Percentiles rank a stretch among this genome's conserved stretches.
These are phyloP conservation scores for Plantago major DNA, from an alignment of 257 asterid species.

Conservation along the genomic window DNA sequence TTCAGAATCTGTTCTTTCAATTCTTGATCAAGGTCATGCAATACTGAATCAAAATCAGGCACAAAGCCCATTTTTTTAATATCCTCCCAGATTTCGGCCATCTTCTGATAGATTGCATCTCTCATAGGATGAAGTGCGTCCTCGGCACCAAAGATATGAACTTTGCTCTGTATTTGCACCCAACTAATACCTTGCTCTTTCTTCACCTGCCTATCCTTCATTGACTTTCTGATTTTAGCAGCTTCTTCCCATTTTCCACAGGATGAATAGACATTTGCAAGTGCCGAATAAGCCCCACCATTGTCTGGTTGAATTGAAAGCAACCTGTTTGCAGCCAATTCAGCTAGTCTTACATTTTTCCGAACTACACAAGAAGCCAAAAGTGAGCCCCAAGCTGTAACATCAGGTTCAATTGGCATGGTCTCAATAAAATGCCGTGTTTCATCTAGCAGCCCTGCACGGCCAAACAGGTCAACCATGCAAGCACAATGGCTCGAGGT, in stretches of 20 bases:
- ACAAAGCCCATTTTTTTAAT: constrained; percentile 74
- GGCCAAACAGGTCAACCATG: constrained; percentile 79
- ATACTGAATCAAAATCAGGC: constrained; percentile 68
- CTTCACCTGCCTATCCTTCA: constrained; percentile 80
- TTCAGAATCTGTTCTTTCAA: constrained; percentile 72
- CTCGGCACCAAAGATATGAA: constrained; percentile 78
- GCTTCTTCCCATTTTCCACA: constrained; percentile 89
- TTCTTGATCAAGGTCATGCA: constrained; percentile 77
- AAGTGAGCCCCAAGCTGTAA: constrained; percentile 87
- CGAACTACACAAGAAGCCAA: constrained; percentile 72
- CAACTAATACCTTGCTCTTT: constrained; percentile 94
- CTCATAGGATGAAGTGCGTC: constrained; percentile 74
- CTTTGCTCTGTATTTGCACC: constrained; percentile 61
- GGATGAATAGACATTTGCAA: constrained; percentile 73
- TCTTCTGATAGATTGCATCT: constrained; percentile 42
- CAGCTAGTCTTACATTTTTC: constrained; percentile 65
- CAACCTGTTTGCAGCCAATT: constrained; percentile 65
- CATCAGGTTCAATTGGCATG: constrained; percentile 73
- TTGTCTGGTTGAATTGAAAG: constrained; percentile 66
- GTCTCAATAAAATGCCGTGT: constrained; percentile 59
- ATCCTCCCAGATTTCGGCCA: constrained; percentile 67
- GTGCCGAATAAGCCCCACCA: constrained; percentile 83
- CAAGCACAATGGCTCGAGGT: constrained; percentile 76
- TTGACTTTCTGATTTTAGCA: constrained; percentile 62
- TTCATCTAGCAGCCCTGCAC: constrained; percentile 76